Conservation (phyloP, 768 basidiomycete species). For the Tulasnella sp. region DNA sequence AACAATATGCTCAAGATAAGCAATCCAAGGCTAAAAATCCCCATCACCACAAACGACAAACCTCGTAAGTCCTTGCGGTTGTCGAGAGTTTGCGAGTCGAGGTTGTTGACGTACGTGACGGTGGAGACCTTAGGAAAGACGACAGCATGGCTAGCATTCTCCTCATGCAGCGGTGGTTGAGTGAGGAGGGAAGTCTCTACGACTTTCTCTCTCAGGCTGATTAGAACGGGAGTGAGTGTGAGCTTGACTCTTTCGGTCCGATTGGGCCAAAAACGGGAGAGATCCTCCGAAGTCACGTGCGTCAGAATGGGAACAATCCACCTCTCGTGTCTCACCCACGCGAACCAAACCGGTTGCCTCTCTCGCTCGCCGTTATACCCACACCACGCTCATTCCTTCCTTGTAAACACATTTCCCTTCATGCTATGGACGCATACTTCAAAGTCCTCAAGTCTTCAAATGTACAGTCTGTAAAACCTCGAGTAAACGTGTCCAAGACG, state of each 20-base stretch:
- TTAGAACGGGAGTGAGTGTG: neutral
- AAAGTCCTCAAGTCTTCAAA: neutral
- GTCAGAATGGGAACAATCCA: neutral
- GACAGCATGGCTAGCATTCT: conserved; percentile 5
- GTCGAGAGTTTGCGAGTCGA: conserved; percentile 40
- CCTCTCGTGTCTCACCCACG: neutral
- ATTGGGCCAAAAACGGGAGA: neutral
- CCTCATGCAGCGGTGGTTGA: conserved; percentile 1
- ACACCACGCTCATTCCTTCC: neutral
- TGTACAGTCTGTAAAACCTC: neutral
- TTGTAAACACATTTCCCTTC: neutral
- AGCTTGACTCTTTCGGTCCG: neutral
- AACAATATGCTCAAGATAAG: neutral
- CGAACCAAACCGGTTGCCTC: neutral
- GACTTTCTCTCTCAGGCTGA: neutral
- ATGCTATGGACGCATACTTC: neutral
- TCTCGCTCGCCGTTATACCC: neutral
- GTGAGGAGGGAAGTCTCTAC: neutral
- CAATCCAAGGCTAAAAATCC: neutral
- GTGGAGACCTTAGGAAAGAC: neutral
- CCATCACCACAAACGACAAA: neutral
- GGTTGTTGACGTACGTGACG: neutral
- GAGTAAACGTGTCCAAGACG: neutral
- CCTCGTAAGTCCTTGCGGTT: conserved; percentile 46
- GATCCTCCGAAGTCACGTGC: neutral